Conservation (phyloP, 306 rosid species). For the Betula pendula region DNA sequence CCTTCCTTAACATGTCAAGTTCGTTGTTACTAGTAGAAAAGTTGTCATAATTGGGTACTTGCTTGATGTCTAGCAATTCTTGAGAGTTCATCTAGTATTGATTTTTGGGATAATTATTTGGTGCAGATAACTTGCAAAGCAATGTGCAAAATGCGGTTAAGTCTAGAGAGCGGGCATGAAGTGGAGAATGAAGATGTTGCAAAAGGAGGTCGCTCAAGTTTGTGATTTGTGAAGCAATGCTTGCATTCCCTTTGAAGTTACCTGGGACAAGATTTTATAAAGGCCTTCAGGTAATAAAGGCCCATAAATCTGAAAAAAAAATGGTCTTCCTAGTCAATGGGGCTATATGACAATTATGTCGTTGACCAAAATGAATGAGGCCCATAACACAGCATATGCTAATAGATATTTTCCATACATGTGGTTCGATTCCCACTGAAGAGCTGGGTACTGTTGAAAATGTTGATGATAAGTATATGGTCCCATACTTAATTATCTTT, state of each 20-base stretch:
- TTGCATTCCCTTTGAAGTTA: conserved; percentile 65
- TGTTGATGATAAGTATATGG: background rate
- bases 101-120: background rate
- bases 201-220: conserved; percentile 46
- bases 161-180: conserved; percentile 51
- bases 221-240: conserved; percentile 87
- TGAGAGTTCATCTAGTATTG: background rate
- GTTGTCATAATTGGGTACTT: too few relatives aligned
- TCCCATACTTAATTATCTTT: too few relatives aligned
- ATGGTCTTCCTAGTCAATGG: too few relatives aligned
- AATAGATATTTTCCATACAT: background rate
- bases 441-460: background rate
- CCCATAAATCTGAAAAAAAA: too few relatives aligned
- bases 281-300: conserved; percentile 67
- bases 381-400: background rate
- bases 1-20: too few relatives aligned
- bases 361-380: background rate
- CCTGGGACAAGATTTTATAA: conserved; percentile 68
- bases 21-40: too few relatives aligned
- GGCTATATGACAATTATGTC: too few relatives aligned
- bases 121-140: conserved; percentile 76
- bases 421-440: background rate
- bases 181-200: conserved; percentile 47
- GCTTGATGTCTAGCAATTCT: too few relatives aligned
- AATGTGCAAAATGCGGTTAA: conserved; percentile 76